phyloP scores from a whole-genome alignment of 139 green algal species.

The Eudorina sp. region DNA sequence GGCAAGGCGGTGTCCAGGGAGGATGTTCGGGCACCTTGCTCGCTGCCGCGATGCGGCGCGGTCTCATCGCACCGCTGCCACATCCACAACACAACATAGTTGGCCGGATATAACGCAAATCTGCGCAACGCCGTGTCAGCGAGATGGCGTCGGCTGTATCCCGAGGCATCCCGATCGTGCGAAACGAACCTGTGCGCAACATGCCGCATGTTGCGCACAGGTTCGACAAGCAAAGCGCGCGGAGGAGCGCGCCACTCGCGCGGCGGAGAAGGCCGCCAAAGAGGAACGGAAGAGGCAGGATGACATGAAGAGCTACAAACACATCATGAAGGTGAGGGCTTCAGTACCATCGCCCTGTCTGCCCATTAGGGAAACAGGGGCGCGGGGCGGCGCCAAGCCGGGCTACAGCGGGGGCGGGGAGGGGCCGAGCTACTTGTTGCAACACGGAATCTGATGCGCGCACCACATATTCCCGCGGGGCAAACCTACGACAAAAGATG shows the following conservation, averaged over 20 bases:
- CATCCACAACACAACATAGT: not conserved
- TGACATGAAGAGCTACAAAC: slow-evolving; percentile 86
- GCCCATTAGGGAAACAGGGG: too few relatives aligned
- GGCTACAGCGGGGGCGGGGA: too few relatives aligned
- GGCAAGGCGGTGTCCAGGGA: too few relatives aligned
- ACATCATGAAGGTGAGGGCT: slow-evolving; percentile 84
- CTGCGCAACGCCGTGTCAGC: too few relatives aligned
- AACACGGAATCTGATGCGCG: too few relatives aligned
- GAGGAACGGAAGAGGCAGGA: slow-evolving; percentile 74
- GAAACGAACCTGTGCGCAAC: not conserved
- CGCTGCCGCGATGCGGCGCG: not conserved
- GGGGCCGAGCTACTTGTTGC: too few relatives aligned
- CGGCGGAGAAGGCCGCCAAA: slow-evolving; percentile 79
- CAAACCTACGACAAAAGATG: too few relatives aligned
- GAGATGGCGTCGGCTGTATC: not conserved
- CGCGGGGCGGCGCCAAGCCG: too few relatives aligned
- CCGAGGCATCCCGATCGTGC: not conserved
- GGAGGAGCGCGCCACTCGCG: slow-evolving; percentile 56
- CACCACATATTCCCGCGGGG: too few relatives aligned
- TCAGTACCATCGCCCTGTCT: too few relatives aligned
- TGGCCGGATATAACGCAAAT: too few relatives aligned
- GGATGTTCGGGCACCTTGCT: too few relatives aligned
- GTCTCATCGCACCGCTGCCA: not conserved
- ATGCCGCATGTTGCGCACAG: slow-evolving; percentile 32
- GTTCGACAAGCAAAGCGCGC: slow-evolving; percentile 65